Conservation (phyloP, 2,329 filamentous ascomycete genomes). For the Malbranchea cinnamomea region DNA sequence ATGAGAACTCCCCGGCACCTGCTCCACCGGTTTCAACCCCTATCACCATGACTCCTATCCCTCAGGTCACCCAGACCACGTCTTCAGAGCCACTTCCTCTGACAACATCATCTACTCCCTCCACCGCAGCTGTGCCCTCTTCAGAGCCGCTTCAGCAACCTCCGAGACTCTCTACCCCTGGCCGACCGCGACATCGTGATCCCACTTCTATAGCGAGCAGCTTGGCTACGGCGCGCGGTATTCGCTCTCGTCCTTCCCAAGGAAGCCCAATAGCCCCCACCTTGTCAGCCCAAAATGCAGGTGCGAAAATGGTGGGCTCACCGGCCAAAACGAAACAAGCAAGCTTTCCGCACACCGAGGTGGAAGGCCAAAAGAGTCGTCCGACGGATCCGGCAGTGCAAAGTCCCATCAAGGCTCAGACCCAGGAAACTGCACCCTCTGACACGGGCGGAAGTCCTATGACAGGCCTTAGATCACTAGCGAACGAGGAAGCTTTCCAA, state of each 20-base stretch:
- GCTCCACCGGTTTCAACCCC: conserved; percentile 3
- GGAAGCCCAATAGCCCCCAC: conserved; percentile 56
- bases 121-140: conserved; percentile 13
- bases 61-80: conserved; percentile 10
- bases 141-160: conserved; percentile 23
- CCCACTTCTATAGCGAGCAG: conserved; percentile 75
- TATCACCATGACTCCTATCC: conserved; percentile 8
- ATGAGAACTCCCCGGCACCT: conserved; percentile 31
- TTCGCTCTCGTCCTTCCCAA: conserved; percentile 40
- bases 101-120: conserved; percentile 8
- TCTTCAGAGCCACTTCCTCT: conserved; percentile 8
- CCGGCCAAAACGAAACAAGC: conserved; percentile 27
- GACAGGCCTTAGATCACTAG: conserved; percentile 11
- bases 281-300: conserved; percentile 57
- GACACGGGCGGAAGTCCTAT: conserved; percentile 16
- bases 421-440: conserved; percentile 19
- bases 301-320: conserved; percentile 50
- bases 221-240: conserved; percentile 70
- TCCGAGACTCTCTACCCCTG: conserved; percentile 23
- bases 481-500: conserved; percentile 63
- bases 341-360: conserved; percentile 13
- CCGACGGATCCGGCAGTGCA: conserved; percentile 7
- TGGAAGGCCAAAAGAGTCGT: conserved; percentile 10
- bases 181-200: conserved; percentile 45
- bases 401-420: conserved; percentile 20